Percentiles rank a stretch among this genome's conserved stretches.
These are phyloP conservation scores for Eutrema japonicum DNA, from an alignment of 345 rosid genomes.

Conservation along the genomic window DNA sequence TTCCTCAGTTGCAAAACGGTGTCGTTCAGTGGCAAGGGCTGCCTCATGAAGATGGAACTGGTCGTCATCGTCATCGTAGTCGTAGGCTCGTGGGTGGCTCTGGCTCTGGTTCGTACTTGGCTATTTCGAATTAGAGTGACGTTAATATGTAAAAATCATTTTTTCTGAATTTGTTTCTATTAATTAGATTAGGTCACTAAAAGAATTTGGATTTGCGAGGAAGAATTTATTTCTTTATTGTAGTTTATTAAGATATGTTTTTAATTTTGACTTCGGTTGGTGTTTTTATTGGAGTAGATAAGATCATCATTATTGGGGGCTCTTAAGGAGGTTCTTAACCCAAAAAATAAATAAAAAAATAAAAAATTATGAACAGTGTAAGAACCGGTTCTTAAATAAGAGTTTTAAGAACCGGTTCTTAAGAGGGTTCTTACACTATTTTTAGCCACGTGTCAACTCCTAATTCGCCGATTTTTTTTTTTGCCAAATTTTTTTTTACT, in stretches of 20 bases:
- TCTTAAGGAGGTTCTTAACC: too few species aligned
- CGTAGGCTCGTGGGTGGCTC: conserved; percentile 26
- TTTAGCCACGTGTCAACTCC: too few species aligned
- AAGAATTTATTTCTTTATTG: background rate
- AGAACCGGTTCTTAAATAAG: too few species aligned
- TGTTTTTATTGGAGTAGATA: background rate
- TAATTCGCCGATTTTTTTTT: too few species aligned
- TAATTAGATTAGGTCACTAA: background rate
- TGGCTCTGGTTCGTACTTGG: conserved; percentile 33
- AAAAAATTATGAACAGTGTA: too few species aligned
- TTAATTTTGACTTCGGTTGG: background rate
- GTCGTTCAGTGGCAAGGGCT: conserved; percentile 1
- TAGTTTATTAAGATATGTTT: background rate
- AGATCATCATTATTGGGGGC: too few species aligned
- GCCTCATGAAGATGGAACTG: conserved; percentile 8
- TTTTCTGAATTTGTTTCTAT: background rate
- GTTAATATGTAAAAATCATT: background rate
- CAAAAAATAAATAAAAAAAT: too few species aligned
- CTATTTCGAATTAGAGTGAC: conserved; percentile 34
- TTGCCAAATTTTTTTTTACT: too few species aligned
- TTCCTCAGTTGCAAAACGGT: background rate
- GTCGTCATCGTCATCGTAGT: conserved; percentile 17
- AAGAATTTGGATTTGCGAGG: background rate
- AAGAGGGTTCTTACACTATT: too few species aligned
- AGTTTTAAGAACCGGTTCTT: too few species aligned